Base-by-base conservation (phyloP, 2,329 filamentous ascomycete species). In the Aaosphaeria arxii region DNA sequence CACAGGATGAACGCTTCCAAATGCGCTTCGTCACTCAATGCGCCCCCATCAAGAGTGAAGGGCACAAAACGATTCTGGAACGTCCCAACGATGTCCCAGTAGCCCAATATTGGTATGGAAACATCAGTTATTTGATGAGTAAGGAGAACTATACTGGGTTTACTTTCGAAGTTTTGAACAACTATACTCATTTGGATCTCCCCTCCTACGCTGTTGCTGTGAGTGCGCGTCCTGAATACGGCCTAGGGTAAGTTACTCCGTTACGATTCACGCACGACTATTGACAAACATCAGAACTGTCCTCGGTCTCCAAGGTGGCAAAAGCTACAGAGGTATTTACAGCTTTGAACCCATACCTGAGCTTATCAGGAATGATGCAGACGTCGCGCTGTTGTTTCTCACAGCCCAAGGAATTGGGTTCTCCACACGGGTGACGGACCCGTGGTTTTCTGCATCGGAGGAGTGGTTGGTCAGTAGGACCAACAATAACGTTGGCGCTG, bases 1-100 rank as follows among this genome's bases (percentile, higher is more conserved):
- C 51, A 17, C 40, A 41, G 2, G 11, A 33, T 4, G 30, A 45
- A 6, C 50, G 47, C 4, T 44, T 55, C 17, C 44, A 45, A 32
- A 40, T 50, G 7, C 11, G 52, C 36, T 35, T 30, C 5, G 45
- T 47, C 4, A 35, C 33, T 11, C 46, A 50, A 11, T 54, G 49
- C 35, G 49, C 49, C 9, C 52, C 52, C 11, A 30, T 43, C 11
- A 29, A 30, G 7, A 43, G 28, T 30, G 7, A 43, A 32, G 41
- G 41, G 6, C 24, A 30, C 4, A 43, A 43, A 32, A 43, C 7
- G 24, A 32, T 32, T 7, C 30, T 43, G 9, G 11, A 32, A 6
- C 30, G 41, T 11, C 31, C 41, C 2, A 32, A 43, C 24, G 41
- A 43, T 31, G 41, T 43, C 30, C 41, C 41, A 6, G 24, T 43